Base-by-base conservation (phyloP, 2,329 filamentous ascomycete species). In the Curvularia verruculosa region DNA sequence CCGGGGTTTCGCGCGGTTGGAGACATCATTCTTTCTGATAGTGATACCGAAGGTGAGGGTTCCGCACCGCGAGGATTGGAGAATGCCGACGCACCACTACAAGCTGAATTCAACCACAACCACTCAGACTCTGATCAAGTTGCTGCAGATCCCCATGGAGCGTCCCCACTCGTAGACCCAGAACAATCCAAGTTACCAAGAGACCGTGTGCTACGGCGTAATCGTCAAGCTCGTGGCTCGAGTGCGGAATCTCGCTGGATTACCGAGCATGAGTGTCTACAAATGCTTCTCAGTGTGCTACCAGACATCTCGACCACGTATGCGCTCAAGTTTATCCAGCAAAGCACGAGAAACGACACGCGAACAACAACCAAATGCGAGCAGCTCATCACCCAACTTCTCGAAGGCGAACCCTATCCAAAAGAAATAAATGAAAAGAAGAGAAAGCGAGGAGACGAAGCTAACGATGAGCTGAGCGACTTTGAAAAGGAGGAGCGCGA, bases 281-380 rank as follows among this genome's bases (percentile, higher is more conserved):
- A 71, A 44, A 67, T 70, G 60, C 57, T 77, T n/a, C 24, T 76
- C 7, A 60, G 71, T 31, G 65, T 77, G 8, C 61, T 76, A 5
- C 73, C 74, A 8, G 74, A 75, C 39, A 70, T 76, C 29, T 66
- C 70, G 3, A 61, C 69, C 21, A 60, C 74, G 34, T 63, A 77
- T 58, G 74, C 69, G 18, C 61, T 74, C 21, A 49, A 56, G 3
- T 50, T 72, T 21, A 70, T 75, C 36, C 54, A 59, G 40, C 63
- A 69, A 34, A 60, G 54, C 23, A 69, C 60, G 26, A 64, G 65
- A 23, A 66, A 69, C 34, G 44, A 45, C 9, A 69, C 61, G n/a
- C 64, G 63, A 10, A 68, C 69, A 19, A 56, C 51, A 3, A 59
- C 46, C 5, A 63, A 60, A 48, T 74, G 71, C 49, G 67, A 74